Base-by-base conservation (phyloP, 768 basidiomycete species). In the Russula emetica region DNA sequence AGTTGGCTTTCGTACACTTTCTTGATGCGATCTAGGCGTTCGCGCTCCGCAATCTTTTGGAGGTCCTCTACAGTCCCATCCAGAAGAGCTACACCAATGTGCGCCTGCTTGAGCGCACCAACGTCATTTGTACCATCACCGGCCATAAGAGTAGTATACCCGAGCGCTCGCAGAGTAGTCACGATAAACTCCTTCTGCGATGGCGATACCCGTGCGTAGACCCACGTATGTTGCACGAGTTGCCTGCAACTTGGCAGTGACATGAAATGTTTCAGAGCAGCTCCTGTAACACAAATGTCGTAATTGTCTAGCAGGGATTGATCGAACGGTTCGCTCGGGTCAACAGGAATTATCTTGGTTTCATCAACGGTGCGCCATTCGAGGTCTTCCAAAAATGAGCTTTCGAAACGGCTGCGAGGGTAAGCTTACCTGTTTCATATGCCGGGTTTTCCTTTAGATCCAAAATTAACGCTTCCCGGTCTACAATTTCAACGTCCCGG, bases 81-180 rank as follows among this genome's bases (percentile, higher is more conserved):
- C 59, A 97, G 77, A 3, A 94, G 78, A 1, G 96, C 96, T 32
- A 98, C 91, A 56, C 97, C 96, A 63, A 99, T 89, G 74, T 99
- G 94, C 0, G 97, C 97, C 73, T 97, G 94, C 75, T 98, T 99
- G 58, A 99, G 83, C 3, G 97, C 97, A 26, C 97, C 97, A 55
- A 99, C 97, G 67, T 98, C 97, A 72, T 99, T 98, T 5, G 97
- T 99, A 34, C 97, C 97, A 72, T 99, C 97, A 57, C 97, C 97
- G 6, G 95, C 97, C 97, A 98, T 98, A 57, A 99, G 81, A 0
- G 97, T 99, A 18, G 82, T 82, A 72, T 93, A 99, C 26, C 96
- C 96, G 28, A 97, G 84, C 2, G 80, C 80, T 74, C 94, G 94
- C 58, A 98, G 79, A 8, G 89, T 89, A 0, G 94, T 92, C 53